Evolutionary conservation across 768 basidiomycete genomes (phyloP), one percentile per base, ranked within the genome.

Genomic region (Leccinum fibrillosum): DNA sequence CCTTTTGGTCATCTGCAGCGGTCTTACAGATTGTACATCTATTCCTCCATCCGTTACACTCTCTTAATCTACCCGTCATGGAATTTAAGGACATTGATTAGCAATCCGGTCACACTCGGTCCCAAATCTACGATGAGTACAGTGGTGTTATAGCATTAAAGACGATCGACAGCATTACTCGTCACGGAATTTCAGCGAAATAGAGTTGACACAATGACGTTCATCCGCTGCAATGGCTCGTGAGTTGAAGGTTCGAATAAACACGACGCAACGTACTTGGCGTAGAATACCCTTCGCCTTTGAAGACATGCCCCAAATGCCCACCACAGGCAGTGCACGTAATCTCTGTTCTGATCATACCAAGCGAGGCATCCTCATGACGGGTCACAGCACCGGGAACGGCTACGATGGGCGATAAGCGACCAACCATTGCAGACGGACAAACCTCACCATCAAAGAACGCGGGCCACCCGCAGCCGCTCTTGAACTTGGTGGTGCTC

Each of bases 401-500:
- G 8, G 94, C 93, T 92, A 60, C 32, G 32, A 44, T 42, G n/a
- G 26, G 47, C 25, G 12, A 37, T 62, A n/a, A 58, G 54, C 45
- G 10, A 53, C 52, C 25, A 19, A 25, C 7, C 25, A 52, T 10
- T 35, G 21, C 28, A 7, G 13, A 34, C 7, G n/a, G n/a, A 9
- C 57, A 21, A 23, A 9, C 64, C 75, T 56, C 60, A 89, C 90
- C 90, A 69, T 96, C 94, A 69, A 89, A 98, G 81, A 97, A 98
- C 1, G 94, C 92, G n/a, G 95, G 94, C 94, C 94, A 98, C 23
- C 94, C 94, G 66, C 92, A 96, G 8, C 93, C 92, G 58, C 91
- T 94, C 65, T 89, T 81, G 74, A 96, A 97, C 75, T 97, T 97
- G 62, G 92, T 94, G 26, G 78, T 79, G 66, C 89, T 91, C 78